Evolutionary conservation across 2,329 filamentous ascomycete species (phyloP).

Genomic region (Endoconidiophora polonica): DNA sequence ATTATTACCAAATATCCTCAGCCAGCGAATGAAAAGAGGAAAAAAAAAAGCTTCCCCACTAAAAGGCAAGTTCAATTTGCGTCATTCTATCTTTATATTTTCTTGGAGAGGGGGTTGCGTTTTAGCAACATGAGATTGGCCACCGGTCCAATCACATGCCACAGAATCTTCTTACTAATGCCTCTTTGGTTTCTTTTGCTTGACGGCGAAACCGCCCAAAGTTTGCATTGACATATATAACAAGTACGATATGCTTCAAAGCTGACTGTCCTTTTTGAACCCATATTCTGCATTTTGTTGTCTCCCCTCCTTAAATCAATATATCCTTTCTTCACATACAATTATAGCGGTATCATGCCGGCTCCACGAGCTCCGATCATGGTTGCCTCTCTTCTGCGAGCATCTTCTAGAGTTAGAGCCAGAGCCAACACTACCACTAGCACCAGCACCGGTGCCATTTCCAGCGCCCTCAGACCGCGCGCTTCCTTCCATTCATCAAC

Average conservation of each 20-base stretch:
- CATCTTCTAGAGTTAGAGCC: conserved; percentile 2
- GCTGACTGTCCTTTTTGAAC: not conserved
- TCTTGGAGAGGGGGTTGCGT: no score
- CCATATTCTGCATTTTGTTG: not conserved
- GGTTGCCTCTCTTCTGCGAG: conserved; percentile 10
- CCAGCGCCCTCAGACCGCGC: not conserved
- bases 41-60: conserved; percentile 3
- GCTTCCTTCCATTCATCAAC: not conserved
- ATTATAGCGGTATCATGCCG: not conserved
- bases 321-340: not conserved
- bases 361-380: conserved; percentile 3
- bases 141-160: conserved; percentile 8
- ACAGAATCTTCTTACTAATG: conserved; percentile 8
- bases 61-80: conserved; percentile 4
- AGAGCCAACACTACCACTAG: not conserved
- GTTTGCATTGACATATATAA: not conserved
- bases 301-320: not conserved
- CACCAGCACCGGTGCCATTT: not conserved
- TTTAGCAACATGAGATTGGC: no score
- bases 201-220: no score
- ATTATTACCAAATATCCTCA: not conserved
- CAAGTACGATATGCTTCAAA: not conserved
- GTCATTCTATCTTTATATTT: not conserved
- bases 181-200: no score
- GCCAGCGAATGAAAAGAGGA: not conserved